Base-by-base conservation (phyloP, 805 yeast species). In the Candida awuae region DNA sequence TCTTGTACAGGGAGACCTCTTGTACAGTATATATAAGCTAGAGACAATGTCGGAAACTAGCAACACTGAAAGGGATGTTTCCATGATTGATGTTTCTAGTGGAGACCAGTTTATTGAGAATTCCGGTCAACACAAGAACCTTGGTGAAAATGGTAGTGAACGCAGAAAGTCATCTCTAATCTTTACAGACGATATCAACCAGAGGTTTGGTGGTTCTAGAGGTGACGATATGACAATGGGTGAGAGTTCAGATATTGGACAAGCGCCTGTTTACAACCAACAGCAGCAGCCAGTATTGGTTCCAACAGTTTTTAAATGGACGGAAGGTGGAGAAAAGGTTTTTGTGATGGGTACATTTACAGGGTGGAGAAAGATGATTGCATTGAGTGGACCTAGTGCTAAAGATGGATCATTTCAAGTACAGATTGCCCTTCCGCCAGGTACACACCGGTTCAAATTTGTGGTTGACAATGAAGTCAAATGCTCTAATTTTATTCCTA, bases 281-380 rank as follows among this genome's bases (percentile, higher is more conserved):
- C 37, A 45, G 8, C 45, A 28, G n/a, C 41, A 29, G n/a, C 35
- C 44, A 6, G 41, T 41, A 8, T 41, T 61, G 26, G 56, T 59
- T 29, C 78, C 78, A 1, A 68, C 86, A 1, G 87, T 81, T 41
- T 81, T 87, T 42, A 77, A 76, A 47, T 90, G 98, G 98, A 79
- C 77, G 14, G 95, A 90, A 60, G 97, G 97, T n/a, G 98, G 98
- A 44, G 75, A 75, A 35, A 84, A 84, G 52, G 97, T 92, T 2
- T 92, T 87, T 58, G 95, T 90, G 12, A 92, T 97, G 26, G 98
- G 98, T 35, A 84, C 97, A 1, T 90, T 90, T 62, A 92, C 98
- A 0, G 96, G 95, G 4, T 92, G 98, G 97, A 70, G 96, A 49
- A 90, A 88, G 62, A 90, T 92, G 97, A 88, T 90, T 54, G 94